Conservation (phyloP, 768 basidiomycete species). For the Rhodotorula graminis region DNA sequence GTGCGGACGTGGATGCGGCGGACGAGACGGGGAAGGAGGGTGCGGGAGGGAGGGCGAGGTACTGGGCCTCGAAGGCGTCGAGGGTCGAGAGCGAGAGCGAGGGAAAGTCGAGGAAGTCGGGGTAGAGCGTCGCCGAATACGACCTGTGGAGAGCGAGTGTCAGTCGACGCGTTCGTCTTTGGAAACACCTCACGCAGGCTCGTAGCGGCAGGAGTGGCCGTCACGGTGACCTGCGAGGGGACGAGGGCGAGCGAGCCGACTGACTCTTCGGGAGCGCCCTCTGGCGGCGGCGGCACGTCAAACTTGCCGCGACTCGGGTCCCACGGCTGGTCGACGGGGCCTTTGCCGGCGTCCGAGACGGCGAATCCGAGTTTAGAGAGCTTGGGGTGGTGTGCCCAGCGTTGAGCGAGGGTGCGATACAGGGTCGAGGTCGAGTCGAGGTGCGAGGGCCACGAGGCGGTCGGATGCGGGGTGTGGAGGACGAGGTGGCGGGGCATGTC, state of each 20-base stretch:
- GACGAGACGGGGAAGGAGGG: neutral
- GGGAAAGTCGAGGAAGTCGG: slow-evolving; percentile 18
- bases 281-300: slow-evolving; percentile 18
- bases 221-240: neutral
- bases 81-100: slow-evolving; percentile 17
- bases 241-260: neutral
- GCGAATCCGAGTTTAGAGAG: slow-evolving; percentile 16
- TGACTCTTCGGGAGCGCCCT: slow-evolving; percentile 6
- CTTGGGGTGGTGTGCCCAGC: slow-evolving; percentile 3
- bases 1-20: neutral
- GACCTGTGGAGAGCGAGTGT: neutral
- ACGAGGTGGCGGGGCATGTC: slow-evolving; percentile 31
- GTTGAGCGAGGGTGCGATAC: slow-evolving; percentile 17
- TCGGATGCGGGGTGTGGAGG: slow-evolving; percentile 34
- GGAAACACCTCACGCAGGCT: too few species aligned
- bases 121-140: slow-evolving; percentile 39
- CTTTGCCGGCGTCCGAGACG: slow-evolving; percentile 10
- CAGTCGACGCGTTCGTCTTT: too few species aligned
- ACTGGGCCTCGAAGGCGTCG: slow-evolving; percentile 7
- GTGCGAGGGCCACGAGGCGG: slow-evolving; percentile 36
- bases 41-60: slow-evolving; percentile 9
- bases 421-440: slow-evolving; percentile 37
- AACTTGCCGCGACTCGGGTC: slow-evolving; percentile 17
- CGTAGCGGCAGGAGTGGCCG: too few species aligned
- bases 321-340: slow-evolving; percentile 7